Conservation (phyloP, 495 filamentous ascomycete genomes). For the Articulospora tetracladia region DNA sequence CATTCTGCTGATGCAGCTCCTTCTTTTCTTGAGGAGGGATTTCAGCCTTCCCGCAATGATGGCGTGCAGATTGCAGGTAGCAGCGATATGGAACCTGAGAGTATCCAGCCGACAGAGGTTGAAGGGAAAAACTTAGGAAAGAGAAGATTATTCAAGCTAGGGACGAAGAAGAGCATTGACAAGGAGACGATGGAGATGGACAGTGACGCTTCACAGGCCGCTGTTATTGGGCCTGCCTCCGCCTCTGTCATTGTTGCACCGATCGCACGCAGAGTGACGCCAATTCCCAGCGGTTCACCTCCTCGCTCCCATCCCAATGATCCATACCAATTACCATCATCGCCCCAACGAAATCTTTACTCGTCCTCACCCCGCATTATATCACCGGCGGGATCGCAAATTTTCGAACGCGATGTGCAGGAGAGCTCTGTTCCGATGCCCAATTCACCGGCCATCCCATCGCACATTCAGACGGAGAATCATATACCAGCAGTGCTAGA, state of each 20-base stretch:
- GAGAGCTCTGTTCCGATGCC: constrained; percentile 59
- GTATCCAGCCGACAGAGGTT: not conserved
- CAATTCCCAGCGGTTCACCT: constrained; percentile 24
- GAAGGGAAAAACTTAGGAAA: constrained; percentile 40
- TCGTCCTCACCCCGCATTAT: constrained; percentile 56
- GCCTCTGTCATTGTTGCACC: constrained; percentile 20
- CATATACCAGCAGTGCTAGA: constrained; percentile 88
- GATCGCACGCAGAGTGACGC: constrained; percentile 3
- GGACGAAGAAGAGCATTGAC: constrained; percentile 59
- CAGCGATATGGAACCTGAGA: constrained; percentile 18
- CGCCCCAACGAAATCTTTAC: constrained; percentile 45
- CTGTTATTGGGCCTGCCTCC: constrained; percentile 4
- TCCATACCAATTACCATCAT: constrained; percentile 41
- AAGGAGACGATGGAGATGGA: constrained; percentile 34
- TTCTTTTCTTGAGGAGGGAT: constrained; percentile 29
- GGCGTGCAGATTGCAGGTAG: constrained; percentile 21
- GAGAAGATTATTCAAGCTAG: constrained; percentile 56
- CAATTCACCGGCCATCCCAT: constrained; percentile 71
- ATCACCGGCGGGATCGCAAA: constrained; percentile 72
- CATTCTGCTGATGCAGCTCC: constrained; percentile 8
- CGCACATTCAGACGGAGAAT: constrained; percentile 88
- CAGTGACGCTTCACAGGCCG: constrained; percentile 10
- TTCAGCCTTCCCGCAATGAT: constrained; percentile 23
- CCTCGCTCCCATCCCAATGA: constrained; percentile 33
- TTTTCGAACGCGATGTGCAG: constrained; percentile 92